Conservation (phyloP, 352 stramenopile genomes). For the Pythium diclinum region DNA sequence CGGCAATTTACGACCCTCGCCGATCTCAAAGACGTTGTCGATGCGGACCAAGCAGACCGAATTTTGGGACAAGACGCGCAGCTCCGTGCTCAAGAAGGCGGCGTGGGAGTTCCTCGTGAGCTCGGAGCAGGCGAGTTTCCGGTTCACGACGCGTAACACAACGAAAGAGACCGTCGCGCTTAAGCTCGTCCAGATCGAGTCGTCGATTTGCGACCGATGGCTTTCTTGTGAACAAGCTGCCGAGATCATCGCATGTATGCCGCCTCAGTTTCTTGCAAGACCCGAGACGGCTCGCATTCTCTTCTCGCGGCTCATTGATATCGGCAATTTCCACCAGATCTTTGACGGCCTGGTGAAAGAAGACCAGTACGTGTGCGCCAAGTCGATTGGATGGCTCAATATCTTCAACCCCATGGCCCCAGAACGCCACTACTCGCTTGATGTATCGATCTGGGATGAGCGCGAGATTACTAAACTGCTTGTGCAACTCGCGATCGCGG, state of each 20-base stretch:
- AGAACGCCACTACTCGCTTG: constrained; percentile 65
- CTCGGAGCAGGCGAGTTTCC: constrained; percentile 40
- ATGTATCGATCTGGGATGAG: constrained; percentile 70
- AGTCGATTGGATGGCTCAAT: constrained; percentile 72
- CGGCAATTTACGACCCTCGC: neutral
- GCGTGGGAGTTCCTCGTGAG: constrained; percentile 33
- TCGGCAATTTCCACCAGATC: constrained; percentile 62
- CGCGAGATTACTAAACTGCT: constrained; percentile 79
- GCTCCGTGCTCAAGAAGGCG: constrained; percentile 40
- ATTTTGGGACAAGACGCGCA: constrained; percentile 52
- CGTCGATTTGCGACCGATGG: constrained; percentile 69
- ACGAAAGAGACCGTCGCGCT: constrained; percentile 69
- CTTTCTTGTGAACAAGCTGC: constrained; percentile 64
- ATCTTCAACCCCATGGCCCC: constrained; percentile 73
- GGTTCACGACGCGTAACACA: constrained; percentile 36
- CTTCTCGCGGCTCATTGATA: constrained; percentile 72
- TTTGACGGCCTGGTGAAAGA: constrained; percentile 42
- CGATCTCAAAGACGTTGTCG: constrained; percentile 4
- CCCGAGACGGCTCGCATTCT: constrained; percentile 70
- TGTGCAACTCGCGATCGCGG: constrained; percentile 70
- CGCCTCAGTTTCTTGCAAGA: constrained; percentile 46
- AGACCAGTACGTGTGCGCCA: constrained; percentile 50
- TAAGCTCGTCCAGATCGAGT: constrained; percentile 83
- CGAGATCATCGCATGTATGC: constrained; percentile 77
- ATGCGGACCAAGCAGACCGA: constrained; percentile 31